phyloP scores from a whole-genome alignment of 1,139 yeast genomes.

The Tardiomyces digboiensis region DNA sequence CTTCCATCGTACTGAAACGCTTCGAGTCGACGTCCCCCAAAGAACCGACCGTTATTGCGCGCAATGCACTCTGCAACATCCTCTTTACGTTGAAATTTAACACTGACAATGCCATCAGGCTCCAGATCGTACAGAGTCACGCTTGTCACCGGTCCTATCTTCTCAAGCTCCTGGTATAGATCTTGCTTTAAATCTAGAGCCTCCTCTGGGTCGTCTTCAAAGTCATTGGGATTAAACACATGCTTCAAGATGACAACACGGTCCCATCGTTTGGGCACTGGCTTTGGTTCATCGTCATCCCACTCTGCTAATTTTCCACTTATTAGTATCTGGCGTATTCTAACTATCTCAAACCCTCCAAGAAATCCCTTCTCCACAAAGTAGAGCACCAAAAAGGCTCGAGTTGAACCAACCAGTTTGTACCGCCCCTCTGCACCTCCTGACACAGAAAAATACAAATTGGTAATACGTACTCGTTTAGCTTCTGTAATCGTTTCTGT shows the following conservation, averaged over 20 bases:
- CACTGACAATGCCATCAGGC: constrained; percentile 42
- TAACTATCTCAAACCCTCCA: neutral
- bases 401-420: no score
- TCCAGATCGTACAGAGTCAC: constrained; percentile 42
- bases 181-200: constrained; percentile 51
- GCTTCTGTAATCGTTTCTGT: constrained; percentile 26
- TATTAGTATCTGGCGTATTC: neutral
- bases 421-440: no score
- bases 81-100: constrained; percentile 37
- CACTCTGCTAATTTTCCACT: constrained; percentile 10
- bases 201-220: constrained; percentile 33
- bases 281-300: constrained; percentile 10
- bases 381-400: no score
- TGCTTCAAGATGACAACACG: constrained; percentile 40
- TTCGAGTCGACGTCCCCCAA: constrained; percentile 48
- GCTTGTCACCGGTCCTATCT: constrained; percentile 43
- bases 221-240: constrained; percentile 43
- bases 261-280: constrained; percentile 27
- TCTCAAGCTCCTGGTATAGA: constrained; percentile 52
- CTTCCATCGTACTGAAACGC: constrained; percentile 40
- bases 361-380: no score
- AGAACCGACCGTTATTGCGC: constrained; percentile 49
- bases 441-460: neutral
- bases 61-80: constrained; percentile 42
- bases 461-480: constrained; percentile 17